A percentile compares a stretch with the other conserved stretches of the same genome.
phyloP scores from a whole-genome alignment of 2,329 filamentous ascomycete genomes.

The Aspergillus persii region DNA sequence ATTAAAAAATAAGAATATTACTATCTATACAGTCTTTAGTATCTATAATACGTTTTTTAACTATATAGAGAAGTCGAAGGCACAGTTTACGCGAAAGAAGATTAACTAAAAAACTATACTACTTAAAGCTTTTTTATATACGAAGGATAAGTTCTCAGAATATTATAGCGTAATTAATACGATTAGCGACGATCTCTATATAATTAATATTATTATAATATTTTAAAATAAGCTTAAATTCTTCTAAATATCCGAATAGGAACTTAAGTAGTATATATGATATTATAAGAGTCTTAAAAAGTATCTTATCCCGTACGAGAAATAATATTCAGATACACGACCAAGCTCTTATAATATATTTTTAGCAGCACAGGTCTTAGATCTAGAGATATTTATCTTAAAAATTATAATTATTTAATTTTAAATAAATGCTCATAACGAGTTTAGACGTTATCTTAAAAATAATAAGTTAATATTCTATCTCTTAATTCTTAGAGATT shows the following conservation, averaged over 20 bases:
- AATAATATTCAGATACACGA: too few species aligned
- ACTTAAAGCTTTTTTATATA: conserved; percentile 2
- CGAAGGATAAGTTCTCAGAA: conserved; percentile 7
- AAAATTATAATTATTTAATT: not conserved
- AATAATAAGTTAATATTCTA: not conserved
- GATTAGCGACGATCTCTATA: conserved; percentile 1
- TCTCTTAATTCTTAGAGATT: not conserved
- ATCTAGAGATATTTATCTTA: not conserved
- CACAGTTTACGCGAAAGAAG: conserved; percentile 8
- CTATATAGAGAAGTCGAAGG: not conserved
- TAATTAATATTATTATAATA: too few species aligned
- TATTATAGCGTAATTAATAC: conserved; percentile 14
- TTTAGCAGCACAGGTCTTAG: not conserved
- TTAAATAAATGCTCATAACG: not conserved
- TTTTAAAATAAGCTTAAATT: too few species aligned
- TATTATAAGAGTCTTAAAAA: too few species aligned
- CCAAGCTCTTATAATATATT: too few species aligned
- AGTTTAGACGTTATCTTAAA: not conserved
- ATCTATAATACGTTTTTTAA: conserved; percentile 5
- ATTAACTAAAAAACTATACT: conserved; percentile 15
- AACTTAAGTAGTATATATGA: too few species aligned
- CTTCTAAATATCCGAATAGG: too few species aligned
- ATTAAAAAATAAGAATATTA: conserved; percentile 17
- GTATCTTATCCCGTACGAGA: too few species aligned
- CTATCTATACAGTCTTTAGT: conserved; percentile 12